Conservation (phyloP, 2,329 filamentous ascomycete genomes). For the Fusarium sp. region DNA sequence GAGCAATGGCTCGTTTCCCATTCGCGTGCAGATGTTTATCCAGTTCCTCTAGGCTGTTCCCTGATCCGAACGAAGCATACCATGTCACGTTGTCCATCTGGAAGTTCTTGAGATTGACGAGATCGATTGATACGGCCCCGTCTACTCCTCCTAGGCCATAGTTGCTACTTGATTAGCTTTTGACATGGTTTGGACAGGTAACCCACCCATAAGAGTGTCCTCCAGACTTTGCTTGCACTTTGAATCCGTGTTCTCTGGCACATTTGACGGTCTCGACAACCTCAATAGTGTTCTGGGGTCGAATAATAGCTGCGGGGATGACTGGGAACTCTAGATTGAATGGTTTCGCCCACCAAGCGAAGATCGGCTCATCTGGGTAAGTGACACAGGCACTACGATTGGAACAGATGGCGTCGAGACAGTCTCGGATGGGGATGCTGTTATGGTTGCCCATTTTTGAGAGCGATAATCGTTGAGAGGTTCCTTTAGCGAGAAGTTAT, state of each 20-base stretch:
- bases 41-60: slow-evolving; percentile 65
- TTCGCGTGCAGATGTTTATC: slow-evolving; percentile 63
- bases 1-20: slow-evolving; percentile 69
- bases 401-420: slow-evolving; percentile 62
- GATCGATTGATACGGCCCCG: slow-evolving; percentile 67
- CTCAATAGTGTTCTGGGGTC: slow-evolving; percentile 65
- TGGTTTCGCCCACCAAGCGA: slow-evolving; percentile 63
- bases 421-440: slow-evolving; percentile 59
- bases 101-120: slow-evolving; percentile 66
- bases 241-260: slow-evolving; percentile 62
- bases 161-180: slow-evolving; percentile 48
- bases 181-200: accelerated
- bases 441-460: slow-evolving; percentile 59
- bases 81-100: slow-evolving; percentile 65
- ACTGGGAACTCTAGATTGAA: slow-evolving; percentile 67
- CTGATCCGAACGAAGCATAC: slow-evolving; percentile 68
- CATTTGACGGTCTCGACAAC: slow-evolving; percentile 70
- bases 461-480: neutral
- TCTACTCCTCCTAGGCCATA: slow-evolving; percentile 63
- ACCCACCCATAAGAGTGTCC: slow-evolving; percentile 73
- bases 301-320: slow-evolving; percentile 67
- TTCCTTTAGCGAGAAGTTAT: too few relatives aligned
- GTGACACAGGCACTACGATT: slow-evolving; percentile 61
- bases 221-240: slow-evolving; percentile 73
- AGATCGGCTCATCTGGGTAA: slow-evolving; percentile 59